These are phyloP conservation scores for Coemansia nantahalensis DNA, from an alignment of 192 early-diverging fungal genomes.

Conservation along the genomic window DNA sequence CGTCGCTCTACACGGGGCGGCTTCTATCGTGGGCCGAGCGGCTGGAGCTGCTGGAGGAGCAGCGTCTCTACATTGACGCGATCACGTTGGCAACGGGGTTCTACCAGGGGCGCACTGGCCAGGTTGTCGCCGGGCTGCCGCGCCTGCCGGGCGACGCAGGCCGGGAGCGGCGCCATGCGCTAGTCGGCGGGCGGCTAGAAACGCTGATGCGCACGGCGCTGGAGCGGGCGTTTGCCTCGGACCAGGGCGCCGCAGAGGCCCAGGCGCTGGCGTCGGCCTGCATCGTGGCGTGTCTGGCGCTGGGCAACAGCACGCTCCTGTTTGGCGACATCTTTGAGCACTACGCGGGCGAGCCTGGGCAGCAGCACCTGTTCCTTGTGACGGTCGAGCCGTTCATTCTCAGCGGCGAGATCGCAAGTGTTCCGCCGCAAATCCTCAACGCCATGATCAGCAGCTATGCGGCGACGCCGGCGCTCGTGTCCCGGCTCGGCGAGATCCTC, in stretches of 20 bases:
- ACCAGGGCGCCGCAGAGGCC: slow-evolving; percentile 7
- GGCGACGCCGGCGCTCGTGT: slow-evolving; percentile 17
- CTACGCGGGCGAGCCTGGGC: slow-evolving; percentile 4
- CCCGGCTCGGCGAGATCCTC: slow-evolving; percentile 40
- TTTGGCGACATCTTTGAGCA: slow-evolving; percentile 46
- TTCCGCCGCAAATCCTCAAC: slow-evolving; percentile 44
- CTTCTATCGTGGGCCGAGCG: slow-evolving; percentile 50
- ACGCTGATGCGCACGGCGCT: slow-evolving; percentile 32
- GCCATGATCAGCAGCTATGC: slow-evolving; percentile 37
- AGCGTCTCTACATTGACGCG: slow-evolving; percentile 27
- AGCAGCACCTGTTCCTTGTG: slow-evolving; percentile 22
- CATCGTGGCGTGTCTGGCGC: slow-evolving; percentile 36
- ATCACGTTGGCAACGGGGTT: slow-evolving; percentile 46
- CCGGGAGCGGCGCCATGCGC: slow-evolving; percentile 11
- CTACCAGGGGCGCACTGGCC: slow-evolving; percentile 38
- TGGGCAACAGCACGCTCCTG: slow-evolving; percentile 13
- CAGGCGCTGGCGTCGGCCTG: slow-evolving; percentile 34
- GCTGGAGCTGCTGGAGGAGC: slow-evolving; percentile 29
- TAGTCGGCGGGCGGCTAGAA: slow-evolving; percentile 33
- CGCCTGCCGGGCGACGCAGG: slow-evolving; percentile 12
- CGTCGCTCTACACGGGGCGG: slow-evolving; percentile 35
- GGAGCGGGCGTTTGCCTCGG: slow-evolving; percentile 6
- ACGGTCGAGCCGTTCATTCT: slow-evolving; percentile 47
- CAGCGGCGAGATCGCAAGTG: slow-evolving; percentile 21
- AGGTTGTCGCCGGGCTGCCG: slow-evolving; percentile 45